A percentile compares a stretch with the other conserved stretches of the same genome.
Conservation (phyloP, 495 filamentous ascomycete species). For the Penicillium macrosclerotiorum region DNA sequence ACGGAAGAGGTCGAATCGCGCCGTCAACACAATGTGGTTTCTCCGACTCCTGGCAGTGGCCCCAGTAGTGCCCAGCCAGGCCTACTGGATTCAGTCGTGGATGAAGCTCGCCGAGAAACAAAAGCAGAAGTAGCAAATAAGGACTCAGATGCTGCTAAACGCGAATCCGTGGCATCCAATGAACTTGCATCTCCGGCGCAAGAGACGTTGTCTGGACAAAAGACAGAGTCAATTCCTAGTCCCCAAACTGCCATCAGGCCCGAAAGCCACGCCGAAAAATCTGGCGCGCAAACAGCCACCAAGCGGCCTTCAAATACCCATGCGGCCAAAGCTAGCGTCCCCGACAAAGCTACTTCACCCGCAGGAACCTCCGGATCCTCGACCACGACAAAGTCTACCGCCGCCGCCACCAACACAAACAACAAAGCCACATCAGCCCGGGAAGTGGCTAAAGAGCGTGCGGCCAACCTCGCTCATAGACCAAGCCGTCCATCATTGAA, state of each 20-base stretch:
- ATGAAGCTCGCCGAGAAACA: constrained; percentile 4
- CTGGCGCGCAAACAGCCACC: constrained; percentile 32
- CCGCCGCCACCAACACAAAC: constrained; percentile 16
- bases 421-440: constrained; percentile 17
- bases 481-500: constrained; percentile 34
- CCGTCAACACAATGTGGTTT: constrained; percentile 27
- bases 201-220: constrained; percentile 20
- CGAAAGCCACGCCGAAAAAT: constrained; percentile 20
- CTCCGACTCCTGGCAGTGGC: constrained; percentile 25
- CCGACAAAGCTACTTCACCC: constrained; percentile 23
- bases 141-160: too few species aligned
- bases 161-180: too few species aligned
- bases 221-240: constrained; percentile 9
- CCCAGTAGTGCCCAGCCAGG: constrained; percentile 14
- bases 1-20: constrained; percentile 30
- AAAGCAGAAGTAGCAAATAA: neutral
- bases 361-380: constrained; percentile 25
- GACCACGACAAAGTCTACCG: constrained; percentile 23
- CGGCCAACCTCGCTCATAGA: constrained; percentile 28
- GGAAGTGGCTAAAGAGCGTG: constrained; percentile 29
- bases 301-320: constrained; percentile 43
- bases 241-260: constrained; percentile 7
- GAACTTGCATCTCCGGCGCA: too few species aligned
- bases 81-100: constrained; percentile 12
- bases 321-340: constrained; percentile 37